phyloP scores from a whole-genome alignment of 2,329 filamentous ascomycete genomes.

The Xylaria multiplex region DNA sequence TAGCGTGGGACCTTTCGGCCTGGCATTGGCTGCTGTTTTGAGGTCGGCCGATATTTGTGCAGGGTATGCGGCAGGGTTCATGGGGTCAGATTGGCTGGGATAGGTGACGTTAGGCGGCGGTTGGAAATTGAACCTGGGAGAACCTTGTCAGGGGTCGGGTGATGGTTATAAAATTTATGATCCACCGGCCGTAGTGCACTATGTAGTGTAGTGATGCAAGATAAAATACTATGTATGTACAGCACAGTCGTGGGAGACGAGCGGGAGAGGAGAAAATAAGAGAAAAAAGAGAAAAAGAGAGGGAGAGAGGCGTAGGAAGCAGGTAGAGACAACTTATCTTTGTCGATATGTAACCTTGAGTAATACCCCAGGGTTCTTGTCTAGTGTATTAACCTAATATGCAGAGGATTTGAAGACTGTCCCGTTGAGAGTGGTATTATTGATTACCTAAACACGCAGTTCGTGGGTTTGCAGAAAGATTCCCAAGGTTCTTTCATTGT shows the following conservation, averaged over 20 bases:
- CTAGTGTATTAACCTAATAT: neutral
- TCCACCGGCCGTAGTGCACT: neutral
- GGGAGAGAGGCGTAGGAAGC: neutral
- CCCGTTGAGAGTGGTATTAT: neutral
- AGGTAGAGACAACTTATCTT: neutral
- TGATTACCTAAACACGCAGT: neutral
- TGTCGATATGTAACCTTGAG: neutral
- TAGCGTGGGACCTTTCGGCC: constrained; percentile 6
- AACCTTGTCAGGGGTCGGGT: constrained; percentile 34
- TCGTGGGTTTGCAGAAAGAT: neutral
- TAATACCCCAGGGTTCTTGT: neutral
- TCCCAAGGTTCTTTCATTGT: neutral
- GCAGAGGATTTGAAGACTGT: too few relatives aligned
- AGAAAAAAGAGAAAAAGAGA: neutral
- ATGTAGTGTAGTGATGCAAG: constrained; percentile 13
- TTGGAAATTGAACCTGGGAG: constrained; percentile 35
- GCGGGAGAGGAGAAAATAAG: neutral
- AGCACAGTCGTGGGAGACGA: neutral
- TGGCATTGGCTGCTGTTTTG: constrained; percentile 20
- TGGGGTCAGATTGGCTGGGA: constrained; percentile 29
- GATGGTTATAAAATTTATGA: constrained; percentile 26
- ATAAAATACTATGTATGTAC: neutral
- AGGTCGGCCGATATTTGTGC: constrained; percentile 20
- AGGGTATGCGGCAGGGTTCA: constrained; percentile 30
- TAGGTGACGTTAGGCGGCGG: constrained; percentile 31